Base-by-base conservation (phyloP, 2,329 filamentous ascomycete species). In the Madurella mycetomatis region DNA sequence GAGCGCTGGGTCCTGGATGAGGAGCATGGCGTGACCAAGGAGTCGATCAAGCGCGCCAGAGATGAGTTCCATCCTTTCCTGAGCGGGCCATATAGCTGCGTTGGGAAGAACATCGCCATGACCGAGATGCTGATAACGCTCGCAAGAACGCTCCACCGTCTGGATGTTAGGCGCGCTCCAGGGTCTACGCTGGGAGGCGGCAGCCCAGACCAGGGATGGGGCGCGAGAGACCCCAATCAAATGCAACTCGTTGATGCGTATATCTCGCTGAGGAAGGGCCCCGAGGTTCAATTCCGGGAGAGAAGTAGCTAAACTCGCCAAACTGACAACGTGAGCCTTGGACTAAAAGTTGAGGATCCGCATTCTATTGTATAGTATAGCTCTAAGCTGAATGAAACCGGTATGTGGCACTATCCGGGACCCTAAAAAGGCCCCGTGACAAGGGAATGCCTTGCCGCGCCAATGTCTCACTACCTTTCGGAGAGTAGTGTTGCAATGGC, bases 1-100 rank as follows among this genome's bases (percentile, higher is more conserved):
- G 65, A 66, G 42, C 65, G 63, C 8, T 66, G 65, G 65, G 63
- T 66, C 25, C 44, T 47, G 4, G 55, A 61, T 25, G 55, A 51
- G 9, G 15, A 25, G 0, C 1, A 11, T 8, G 57, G 54, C 9
- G 54, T 53, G n/a, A 56, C 47, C 12, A 46, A 56, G 40, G 56
- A 63, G 32, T 19, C 46, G 5, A 37, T 65, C 0, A 43, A 52
- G 1, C 44, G 34, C 2, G 25, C 48, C 12, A 41, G 44, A 11
- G n/a, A 43, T 15, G 43, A 45, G 13, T 65, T 63, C 25, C 54
- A 62, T 19, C 62, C 62, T 0, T 66, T 66, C 41, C 40, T 7
- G 57, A 43, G n/a, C 61, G 65, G 19, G 31, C 44, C 44, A 25
- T 25, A 25, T 5, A 47, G 32, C 31, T 47, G 44, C 16, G 41